These are phyloP conservation scores for Blastosporella zonata DNA, from an alignment of 1,284 basidiomycete genomes.

Conservation along the genomic window DNA sequence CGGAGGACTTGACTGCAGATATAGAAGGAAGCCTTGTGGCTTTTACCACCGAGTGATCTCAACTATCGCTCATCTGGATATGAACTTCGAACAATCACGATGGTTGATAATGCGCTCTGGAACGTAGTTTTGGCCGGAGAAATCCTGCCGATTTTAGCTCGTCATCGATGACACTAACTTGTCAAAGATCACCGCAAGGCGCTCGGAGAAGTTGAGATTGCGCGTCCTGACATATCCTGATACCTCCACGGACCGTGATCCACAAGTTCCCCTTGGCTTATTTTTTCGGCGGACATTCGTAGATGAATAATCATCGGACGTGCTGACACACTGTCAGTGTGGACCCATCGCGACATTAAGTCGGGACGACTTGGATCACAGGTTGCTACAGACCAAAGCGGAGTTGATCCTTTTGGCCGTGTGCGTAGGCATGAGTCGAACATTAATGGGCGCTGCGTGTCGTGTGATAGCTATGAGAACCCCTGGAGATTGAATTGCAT, in stretches of 20 bases:
- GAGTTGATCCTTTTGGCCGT: conserved; percentile 3
- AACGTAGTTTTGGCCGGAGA: not conserved
- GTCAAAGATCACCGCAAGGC: not conserved
- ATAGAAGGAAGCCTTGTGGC: not conserved
- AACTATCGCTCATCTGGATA: not conserved
- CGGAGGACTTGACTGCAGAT: not conserved
- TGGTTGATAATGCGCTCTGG: not conserved
- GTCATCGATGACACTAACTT: not conserved
- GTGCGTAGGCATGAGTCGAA: not conserved
- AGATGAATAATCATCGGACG: not conserved
- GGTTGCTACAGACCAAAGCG: not conserved
- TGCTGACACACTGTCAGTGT: not conserved
- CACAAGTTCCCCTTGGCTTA: not conserved
- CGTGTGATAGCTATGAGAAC: conserved; percentile 6
- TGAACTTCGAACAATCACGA: not conserved
- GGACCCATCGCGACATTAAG: not conserved
- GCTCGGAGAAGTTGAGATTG: not conserved
- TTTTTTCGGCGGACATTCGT: conserved; percentile 4
- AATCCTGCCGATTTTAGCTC: not conserved
- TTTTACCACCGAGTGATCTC: not conserved
- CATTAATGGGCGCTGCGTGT: conserved; percentile 1
- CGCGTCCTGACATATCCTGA: not conserved
- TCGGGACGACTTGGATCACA: not conserved
- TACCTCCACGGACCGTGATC: conserved; percentile 1
- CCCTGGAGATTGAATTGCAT: conserved; percentile 3